Evolutionary conservation across 2,329 filamentous ascomycete genomes (phyloP), one percentile per base, ranked within the genome.

Genomic region (Exutisphaerella laricina): DNA sequence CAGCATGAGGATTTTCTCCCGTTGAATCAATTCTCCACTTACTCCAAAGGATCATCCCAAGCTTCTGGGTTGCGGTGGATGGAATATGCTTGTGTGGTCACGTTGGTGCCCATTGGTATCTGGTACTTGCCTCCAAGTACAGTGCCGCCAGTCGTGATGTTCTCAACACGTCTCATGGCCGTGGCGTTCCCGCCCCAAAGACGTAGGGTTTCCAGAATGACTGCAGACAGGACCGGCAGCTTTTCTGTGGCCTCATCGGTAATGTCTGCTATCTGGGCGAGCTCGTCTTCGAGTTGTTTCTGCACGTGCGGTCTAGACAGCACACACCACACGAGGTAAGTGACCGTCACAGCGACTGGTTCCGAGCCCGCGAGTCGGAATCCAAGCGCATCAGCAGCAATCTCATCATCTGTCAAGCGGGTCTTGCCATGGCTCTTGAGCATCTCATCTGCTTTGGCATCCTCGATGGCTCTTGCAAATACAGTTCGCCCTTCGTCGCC

Each of bases 61-160:
- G 70, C 54, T 10, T 17, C 29, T 2, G 49, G 41, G 31, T 68
- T 60, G 28, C 65, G 59, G 43, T 68, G 65, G 30, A 65, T 48
- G 5, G 61, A 65, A 49, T 63, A 69, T 2, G 64, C 64, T 41
- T 67, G 62, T 2, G 64, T 67, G 33, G 56, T 59, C 25, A 69
- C 64, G 0, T 58, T 64, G 0, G 53, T 61, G 1, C 62, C 64
- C 0, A 45, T 48, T 2, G 66, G 64, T n/a, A 69, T 54, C 36
- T 57, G 59, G 50, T 66, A 51, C 5, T 59, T 60, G 12, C 61
- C 62, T 13, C 51, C 51, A 4, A 69, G 48, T 2, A 39, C 55
- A n/a, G 50, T 51, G 6, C 66, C 66, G 17, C 59, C 58, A 12
- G 51, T 40, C 3, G 66, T 66, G 3, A 63, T 59, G n/a, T n/a